Percentiles rank a stretch among this genome's conserved stretches.
Evolutionary conservation across 2,329 filamentous ascomycete species (phyloP).

Genomic region (Blastomyces silverae): DNA sequence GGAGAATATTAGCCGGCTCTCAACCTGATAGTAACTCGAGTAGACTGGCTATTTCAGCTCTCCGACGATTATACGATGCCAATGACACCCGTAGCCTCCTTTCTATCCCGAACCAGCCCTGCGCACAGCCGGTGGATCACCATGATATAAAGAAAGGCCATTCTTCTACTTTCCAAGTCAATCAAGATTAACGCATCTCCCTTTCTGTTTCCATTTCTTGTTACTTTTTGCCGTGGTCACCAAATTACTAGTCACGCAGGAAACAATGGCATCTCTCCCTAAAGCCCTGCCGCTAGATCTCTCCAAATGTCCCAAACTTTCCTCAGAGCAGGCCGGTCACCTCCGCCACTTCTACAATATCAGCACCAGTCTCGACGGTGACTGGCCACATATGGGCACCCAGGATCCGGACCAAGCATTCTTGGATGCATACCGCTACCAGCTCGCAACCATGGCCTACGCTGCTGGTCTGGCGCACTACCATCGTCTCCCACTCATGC

Average conservation of each 20-base stretch:
- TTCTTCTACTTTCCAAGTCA: neutral
- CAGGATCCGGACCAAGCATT: conserved; percentile 38
- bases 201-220: neutral
- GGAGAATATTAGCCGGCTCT: neutral
- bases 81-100: no score
- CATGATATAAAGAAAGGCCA: neutral
- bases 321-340: neutral
- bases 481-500: conserved; percentile 34
- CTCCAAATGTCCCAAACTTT: conserved; percentile 3
- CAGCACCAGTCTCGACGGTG: neutral
- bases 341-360: conserved; percentile 2
- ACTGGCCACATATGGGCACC: conserved; percentile 18
- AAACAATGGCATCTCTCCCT: neutral
- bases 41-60: neutral
- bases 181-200: neutral
- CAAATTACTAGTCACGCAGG: neutral
- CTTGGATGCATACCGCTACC: conserved; percentile 30
- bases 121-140: neutral
- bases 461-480: conserved; percentile 25
- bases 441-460: conserved; percentile 40
- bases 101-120: neutral
- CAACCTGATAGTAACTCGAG: neutral
- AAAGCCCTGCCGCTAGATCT: neutral
- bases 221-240: neutral
- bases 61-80: no score